Percentiles rank a stretch among this genome's conserved stretches.
Conservation (phyloP, 2,329 filamentous ascomycete genomes). For the Ploettnerulaceae sp. region DNA sequence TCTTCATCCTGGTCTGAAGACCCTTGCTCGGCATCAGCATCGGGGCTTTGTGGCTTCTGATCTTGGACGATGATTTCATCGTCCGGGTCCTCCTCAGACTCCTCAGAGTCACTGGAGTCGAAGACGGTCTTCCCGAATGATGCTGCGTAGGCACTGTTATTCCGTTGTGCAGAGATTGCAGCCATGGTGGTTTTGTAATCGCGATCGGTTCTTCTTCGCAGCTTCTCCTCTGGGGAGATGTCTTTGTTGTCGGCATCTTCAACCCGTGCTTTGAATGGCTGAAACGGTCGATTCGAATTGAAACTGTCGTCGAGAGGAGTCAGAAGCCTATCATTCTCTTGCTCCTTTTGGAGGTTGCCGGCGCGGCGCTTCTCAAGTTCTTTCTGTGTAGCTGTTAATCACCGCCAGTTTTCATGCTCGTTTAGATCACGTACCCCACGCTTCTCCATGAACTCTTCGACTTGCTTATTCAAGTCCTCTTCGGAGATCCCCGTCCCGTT, state of each 20-base stretch:
- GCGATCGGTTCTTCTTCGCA: neutral
- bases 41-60: neutral
- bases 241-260: neutral
- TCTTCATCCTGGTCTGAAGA: neutral
- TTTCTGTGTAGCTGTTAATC: conserved; percentile 5
- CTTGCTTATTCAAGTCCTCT: conserved; percentile 9
- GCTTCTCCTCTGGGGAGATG: neutral
- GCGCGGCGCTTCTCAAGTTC: neutral
- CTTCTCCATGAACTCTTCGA: conserved; percentile 19
- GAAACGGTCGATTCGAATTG: too few species aligned
- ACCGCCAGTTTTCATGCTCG: neutral
- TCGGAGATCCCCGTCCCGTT: conserved; percentile 9
- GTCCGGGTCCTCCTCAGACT: conserved; percentile 23
- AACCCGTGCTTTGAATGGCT: too few species aligned
- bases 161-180: neutral
- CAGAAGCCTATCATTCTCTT: neutral
- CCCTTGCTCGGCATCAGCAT: neutral
- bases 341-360: neutral
- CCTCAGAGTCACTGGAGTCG: conserved; percentile 7
- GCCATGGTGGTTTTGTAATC: neutral
- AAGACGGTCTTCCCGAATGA: neutral
- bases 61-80: conserved; percentile 4
- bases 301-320: neutral
- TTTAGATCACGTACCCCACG: conserved; percentile 13
- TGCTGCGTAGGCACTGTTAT: neutral